These are phyloP conservation scores for Aphanoascus verrucosus DNA, from an alignment of 2,329 filamentous ascomycete species.

Conservation along the genomic window DNA sequence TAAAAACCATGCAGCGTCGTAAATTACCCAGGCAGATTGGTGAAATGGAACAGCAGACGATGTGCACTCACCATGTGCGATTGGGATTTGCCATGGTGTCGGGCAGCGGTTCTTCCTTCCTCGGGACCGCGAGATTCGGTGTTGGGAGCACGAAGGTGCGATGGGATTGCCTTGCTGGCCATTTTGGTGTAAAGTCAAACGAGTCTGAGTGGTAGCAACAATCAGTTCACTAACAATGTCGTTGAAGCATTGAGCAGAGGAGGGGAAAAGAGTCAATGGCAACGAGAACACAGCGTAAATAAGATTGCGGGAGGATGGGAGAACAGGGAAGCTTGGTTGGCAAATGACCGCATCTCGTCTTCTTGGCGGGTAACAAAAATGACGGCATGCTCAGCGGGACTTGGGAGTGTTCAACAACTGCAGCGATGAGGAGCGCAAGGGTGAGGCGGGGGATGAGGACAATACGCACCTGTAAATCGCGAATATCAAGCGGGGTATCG, in stretches of 20 bases:
- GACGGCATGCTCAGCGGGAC: not conserved
- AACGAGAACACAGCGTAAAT: not conserved
- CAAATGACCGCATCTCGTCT: not conserved
- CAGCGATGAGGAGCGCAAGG: not conserved
- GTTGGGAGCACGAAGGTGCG: slow-evolving; percentile 59
- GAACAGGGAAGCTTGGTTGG: slow-evolving; percentile 1
- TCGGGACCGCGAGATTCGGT: slow-evolving; percentile 25
- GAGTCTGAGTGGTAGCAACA: not conserved
- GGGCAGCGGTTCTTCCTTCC: slow-evolving; percentile 25
- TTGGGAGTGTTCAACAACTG: not conserved
- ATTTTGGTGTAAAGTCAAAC: slow-evolving; percentile 39
- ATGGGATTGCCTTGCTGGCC: slow-evolving; percentile 68
- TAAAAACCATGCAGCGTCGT: not conserved
- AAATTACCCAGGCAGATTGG: not conserved
- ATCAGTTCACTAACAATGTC: slow-evolving; percentile 7
- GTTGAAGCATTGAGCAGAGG: slow-evolving; percentile 8
- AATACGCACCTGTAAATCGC: not conserved
- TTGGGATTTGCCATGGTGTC: slow-evolving; percentile 46
- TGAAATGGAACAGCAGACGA: not conserved
- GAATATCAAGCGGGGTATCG: not conserved
- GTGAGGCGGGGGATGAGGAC: not conserved
- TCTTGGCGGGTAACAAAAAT: not conserved
- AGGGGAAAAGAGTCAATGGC: not conserved
- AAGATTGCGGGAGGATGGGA: not conserved
- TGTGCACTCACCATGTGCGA: slow-evolving; percentile 44